Evolutionary conservation across 2,329 filamentous ascomycete species (phyloP).

Genomic region (Teratosphaeria gauchensis): DNA sequence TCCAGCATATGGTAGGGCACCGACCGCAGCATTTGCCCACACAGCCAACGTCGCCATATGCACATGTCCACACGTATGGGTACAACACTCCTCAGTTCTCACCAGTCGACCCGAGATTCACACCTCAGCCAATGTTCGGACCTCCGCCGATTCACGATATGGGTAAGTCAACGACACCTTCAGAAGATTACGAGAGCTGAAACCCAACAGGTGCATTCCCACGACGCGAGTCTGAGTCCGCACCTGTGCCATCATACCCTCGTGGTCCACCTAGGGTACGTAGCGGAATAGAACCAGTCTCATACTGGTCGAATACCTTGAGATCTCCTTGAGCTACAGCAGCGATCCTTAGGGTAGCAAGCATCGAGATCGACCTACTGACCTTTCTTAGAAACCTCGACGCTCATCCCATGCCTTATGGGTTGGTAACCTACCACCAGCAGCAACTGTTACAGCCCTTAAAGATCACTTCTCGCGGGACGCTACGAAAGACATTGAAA

Average conservation of each 20-base stretch:
- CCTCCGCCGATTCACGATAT: conserved; percentile 7
- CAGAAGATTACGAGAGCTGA: not conserved
- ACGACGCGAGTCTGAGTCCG: conserved; percentile 12
- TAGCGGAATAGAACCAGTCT: not conserved
- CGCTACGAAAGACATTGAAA: conserved; percentile 66
- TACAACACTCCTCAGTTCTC: conserved; percentile 15
- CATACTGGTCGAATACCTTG: not conserved
- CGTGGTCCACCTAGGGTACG: conserved; percentile 44
- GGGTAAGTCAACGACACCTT: conserved; percentile 6
- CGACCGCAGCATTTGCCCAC: not conserved
- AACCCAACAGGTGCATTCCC: conserved; percentile 11
- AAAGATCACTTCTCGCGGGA: conserved; percentile 84
- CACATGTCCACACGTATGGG: conserved; percentile 16
- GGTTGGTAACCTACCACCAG: conserved; percentile 87
- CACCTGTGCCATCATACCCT: conserved; percentile 30
- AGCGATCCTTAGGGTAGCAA: not conserved
- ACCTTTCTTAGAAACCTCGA: conserved; percentile 48
- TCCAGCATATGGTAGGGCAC: not conserved
- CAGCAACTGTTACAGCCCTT: conserved; percentile 70
- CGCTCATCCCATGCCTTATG: conserved; percentile 81
- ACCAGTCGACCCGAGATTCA: conserved; percentile 15
- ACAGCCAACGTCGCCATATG: conserved; percentile 13
- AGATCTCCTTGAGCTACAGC: too few relatives aligned
- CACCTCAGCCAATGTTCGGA: conserved; percentile 11
- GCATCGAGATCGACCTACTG: not conserved